phyloP scores from a whole-genome alignment of 2,329 filamentous ascomycete genomes.

The Fusarium newnesense region DNA sequence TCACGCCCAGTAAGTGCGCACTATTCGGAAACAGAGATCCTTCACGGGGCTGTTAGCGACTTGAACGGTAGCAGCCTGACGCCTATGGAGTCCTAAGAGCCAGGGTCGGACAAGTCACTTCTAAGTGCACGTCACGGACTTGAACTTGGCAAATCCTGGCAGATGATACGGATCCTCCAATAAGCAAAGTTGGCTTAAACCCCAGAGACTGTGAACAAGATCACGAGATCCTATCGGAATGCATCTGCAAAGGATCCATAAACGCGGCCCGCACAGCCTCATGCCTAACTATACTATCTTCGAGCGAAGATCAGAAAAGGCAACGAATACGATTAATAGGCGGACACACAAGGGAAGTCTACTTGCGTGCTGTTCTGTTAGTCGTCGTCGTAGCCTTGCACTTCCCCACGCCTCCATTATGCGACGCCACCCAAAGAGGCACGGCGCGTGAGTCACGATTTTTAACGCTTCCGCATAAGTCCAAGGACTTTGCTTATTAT shows the following conservation, averaged over 20 bases:
- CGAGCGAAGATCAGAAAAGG: constrained; percentile 27
- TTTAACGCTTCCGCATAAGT: constrained; percentile 19
- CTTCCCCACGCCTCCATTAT: constrained; percentile 34
- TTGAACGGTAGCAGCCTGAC: constrained; percentile 27
- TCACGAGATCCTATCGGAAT: constrained; percentile 32
- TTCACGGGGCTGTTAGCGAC: constrained; percentile 18
- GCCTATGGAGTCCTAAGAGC: constrained; percentile 18
- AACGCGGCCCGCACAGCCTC: constrained; percentile 29
- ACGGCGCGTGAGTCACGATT: constrained; percentile 41
- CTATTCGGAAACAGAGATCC: constrained; percentile 13
- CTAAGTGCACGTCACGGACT: constrained; percentile 34
- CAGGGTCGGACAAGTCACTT: constrained; percentile 26
- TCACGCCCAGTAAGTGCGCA: constrained; percentile 24
- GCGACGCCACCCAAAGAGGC: constrained; percentile 35
- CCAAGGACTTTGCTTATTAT: constrained; percentile 29
- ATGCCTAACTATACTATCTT: constrained; percentile 22
- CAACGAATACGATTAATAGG: background rate
- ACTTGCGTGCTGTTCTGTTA: constrained; percentile 18
- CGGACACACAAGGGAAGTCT: constrained; percentile 1
- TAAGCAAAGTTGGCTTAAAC: constrained; percentile 25
- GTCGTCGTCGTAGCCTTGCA: constrained; percentile 43
- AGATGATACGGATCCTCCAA: constrained; percentile 29
- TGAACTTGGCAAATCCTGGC: constrained; percentile 22
- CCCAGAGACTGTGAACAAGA: constrained; percentile 35
- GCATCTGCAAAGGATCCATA: constrained; percentile 10